These are phyloP conservation scores for Wickerhamiella brachini DNA, from an alignment of 805 yeast genomes.

Conservation along the genomic window DNA sequence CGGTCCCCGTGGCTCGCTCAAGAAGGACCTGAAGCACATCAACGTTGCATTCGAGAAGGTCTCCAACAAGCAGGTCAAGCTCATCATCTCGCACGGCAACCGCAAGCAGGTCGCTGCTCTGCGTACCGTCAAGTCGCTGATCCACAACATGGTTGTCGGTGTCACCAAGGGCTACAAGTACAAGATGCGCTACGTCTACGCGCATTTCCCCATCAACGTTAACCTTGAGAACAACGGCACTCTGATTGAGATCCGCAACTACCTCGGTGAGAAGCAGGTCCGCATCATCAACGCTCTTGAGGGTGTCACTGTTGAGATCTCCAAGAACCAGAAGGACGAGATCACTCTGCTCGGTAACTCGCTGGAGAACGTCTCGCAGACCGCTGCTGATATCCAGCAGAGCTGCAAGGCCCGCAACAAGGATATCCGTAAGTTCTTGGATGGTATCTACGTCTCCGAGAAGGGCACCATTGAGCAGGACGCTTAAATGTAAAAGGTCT, in stretches of 20 bases:
- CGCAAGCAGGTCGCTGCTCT: conserved; percentile 99
- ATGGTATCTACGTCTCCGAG: conserved; percentile 98
- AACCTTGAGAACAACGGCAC: conserved; percentile 71
- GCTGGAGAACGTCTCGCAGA: conserved; percentile 92
- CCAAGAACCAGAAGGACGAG: conserved; percentile 87
- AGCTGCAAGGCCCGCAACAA: conserved; percentile 97
- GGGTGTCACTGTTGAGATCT: conserved; percentile 78
- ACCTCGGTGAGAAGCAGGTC: conserved; percentile 97
- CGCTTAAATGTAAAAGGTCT: conserved; percentile 11
- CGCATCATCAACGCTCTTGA: conserved; percentile 75
- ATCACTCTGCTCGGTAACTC: conserved; percentile 88
- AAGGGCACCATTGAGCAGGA: conserved; percentile 78
- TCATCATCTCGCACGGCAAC: conserved; percentile 96
- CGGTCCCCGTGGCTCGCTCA: conserved; percentile 95
- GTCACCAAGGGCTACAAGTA: conserved; percentile 98
- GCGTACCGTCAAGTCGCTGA: conserved; percentile 94
- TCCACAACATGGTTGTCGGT: conserved; percentile 92
- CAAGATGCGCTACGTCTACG: conserved; percentile 99
- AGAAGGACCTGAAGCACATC: conserved; percentile 86
- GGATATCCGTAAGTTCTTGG: conserved; percentile 99
- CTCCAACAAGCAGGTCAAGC: conserved; percentile 57
- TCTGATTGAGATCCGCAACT: conserved; percentile 94
- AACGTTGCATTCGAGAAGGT: conserved; percentile 82
- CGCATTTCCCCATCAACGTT: conserved; percentile 99
- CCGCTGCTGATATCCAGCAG: conserved; percentile 97